Percentiles rank a stretch among this genome's conserved stretches.
phyloP scores from a whole-genome alignment of 2,329 filamentous ascomycete species.

The Fusarium pseudocircinatum region DNA sequence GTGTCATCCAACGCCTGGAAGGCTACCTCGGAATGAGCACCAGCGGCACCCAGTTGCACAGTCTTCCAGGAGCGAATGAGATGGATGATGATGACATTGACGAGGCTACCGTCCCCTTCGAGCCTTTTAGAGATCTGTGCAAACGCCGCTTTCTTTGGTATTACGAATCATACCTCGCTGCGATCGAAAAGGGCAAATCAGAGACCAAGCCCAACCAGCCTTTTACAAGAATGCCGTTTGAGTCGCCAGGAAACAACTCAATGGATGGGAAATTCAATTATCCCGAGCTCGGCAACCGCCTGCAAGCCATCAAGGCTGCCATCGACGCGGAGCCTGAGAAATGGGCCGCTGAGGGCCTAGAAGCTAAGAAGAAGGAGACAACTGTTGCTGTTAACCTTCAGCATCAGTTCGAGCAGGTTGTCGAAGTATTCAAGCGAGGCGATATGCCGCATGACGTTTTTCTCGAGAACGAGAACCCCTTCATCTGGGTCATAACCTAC shows the following conservation, averaged over 20 bases:
- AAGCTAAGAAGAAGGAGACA: conserved; percentile 70
- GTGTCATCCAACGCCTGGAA: conserved; percentile 87
- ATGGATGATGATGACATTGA: conserved; percentile 62
- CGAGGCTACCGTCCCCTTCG: conserved; percentile 69
- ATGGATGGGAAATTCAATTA: conserved; percentile 94
- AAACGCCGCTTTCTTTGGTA: conserved; percentile 97
- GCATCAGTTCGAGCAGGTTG: conserved; percentile 85
- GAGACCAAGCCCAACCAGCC: conserved; percentile 70
- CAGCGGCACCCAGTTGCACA: conserved; percentile 54
- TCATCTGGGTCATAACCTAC: conserved; percentile 88
- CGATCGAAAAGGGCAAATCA: conserved; percentile 71
- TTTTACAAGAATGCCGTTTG: conserved; percentile 91
- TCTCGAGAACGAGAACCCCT: conserved; percentile 84
- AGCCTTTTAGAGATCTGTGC: conserved; percentile 89
- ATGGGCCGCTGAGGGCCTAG: conserved; percentile 77
- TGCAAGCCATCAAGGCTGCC: conserved; percentile 73
- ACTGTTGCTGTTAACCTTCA: conserved; percentile 84
- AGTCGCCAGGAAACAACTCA: conserved; percentile 71
- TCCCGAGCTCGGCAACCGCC: conserved; percentile 72
- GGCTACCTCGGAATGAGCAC: conserved; percentile 74
- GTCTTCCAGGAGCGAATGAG: conserved; percentile 46
- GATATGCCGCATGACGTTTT: conserved; percentile 79
- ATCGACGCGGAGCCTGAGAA: conserved; percentile 75
- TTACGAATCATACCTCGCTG: conserved; percentile 83
- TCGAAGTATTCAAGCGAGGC: conserved; percentile 76